These are phyloP conservation scores for Amanita polypyramis DNA, from an alignment of 768 basidiomycete genomes.

Conservation along the genomic window DNA sequence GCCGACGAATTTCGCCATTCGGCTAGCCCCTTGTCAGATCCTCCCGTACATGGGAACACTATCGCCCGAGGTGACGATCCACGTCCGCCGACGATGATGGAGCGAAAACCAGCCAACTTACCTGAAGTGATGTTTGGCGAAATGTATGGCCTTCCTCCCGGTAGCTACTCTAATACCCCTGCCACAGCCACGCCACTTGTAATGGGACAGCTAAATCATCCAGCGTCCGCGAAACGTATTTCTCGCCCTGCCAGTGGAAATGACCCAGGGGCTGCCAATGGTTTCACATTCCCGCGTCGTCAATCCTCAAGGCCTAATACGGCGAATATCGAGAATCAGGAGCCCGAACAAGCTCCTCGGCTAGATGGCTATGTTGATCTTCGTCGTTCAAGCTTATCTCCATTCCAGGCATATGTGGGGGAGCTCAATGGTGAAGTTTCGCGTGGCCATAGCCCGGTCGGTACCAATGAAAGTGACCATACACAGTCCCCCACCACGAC, in stretches of 20 bases:
- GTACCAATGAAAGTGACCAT: neutral
- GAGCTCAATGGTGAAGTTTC: slow-evolving; percentile 36
- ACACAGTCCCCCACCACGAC: slow-evolving; percentile 9
- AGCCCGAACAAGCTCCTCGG: slow-evolving; percentile 6
- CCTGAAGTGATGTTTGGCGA: neutral
- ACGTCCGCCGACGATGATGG: slow-evolving; percentile 56
- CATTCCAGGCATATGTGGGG: slow-evolving; percentile 62
- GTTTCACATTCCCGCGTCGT: slow-evolving; percentile 6
- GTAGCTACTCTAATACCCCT: neutral
- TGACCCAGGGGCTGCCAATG: slow-evolving; percentile 7
- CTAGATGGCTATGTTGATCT: slow-evolving; percentile 52
- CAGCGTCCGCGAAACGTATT: neutral
- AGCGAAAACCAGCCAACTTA: slow-evolving; percentile 27
- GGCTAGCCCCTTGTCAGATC: slow-evolving; percentile 48
- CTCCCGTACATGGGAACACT: slow-evolving; percentile 15
- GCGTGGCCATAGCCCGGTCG: too few species aligned
- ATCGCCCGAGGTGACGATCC: slow-evolving; percentile 34
- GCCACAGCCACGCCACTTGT: neutral
- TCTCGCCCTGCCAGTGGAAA: slow-evolving; percentile 6
- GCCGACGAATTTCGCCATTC: slow-evolving; percentile 55
- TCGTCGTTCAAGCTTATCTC: slow-evolving; percentile 57
- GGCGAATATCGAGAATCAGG: neutral
- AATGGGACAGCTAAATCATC: neutral
- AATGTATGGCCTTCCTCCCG: neutral
- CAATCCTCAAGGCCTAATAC: neutral